Base-by-base conservation (phyloP, 331 rosid genomes). In the Pyracantha coccinea region DNA sequence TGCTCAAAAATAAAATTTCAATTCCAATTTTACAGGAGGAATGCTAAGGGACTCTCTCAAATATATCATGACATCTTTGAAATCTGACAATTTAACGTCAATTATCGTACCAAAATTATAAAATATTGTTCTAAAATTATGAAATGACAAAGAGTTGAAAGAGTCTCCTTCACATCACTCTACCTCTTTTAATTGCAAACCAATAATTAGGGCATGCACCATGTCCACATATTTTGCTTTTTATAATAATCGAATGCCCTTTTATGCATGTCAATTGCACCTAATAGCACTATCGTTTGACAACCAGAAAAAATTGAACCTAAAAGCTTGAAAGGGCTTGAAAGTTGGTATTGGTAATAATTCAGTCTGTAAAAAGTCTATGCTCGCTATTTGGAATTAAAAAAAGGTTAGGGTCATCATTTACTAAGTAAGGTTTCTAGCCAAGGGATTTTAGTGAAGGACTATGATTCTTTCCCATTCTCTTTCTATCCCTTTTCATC, bases 121-220 rank as follows among this genome's bases (percentile, higher is more conserved):
- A 38, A 38, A 38, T 10, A 38, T 38, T 13, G 13, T 38, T 38
- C 13, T 1, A 38, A 38, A 38, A 2, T 38, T 38, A 38, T 38
- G 0, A 38, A 38, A 0, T 9, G 45, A 10, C 13, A 10, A 38
- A 9, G 0, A 38, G 1, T 38, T 35, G 1, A 33, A 13, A 9
- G 45, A 3, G 45, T 10, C 14, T 10, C 44, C 0, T 38, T 38
- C 45, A 38, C 44, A 9, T 35, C 16, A 2, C 20, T 6, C 25
- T 72, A 52, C 13, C 38, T 74, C 55, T 75, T 38, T 74, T 16
- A 21, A 35, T n/a, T 63, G 68, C 75, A 69, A 66, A 21, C 79
- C 61, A 74, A 82, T 78, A 44, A 80, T 80, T 50, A 57, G 41
- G 65, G 54, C 80, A 80, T 67, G 73, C 69, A 31, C 53, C 25